Base-by-base conservation (phyloP, 257 asterid species). In the Solanum tarapatanum region DNA sequence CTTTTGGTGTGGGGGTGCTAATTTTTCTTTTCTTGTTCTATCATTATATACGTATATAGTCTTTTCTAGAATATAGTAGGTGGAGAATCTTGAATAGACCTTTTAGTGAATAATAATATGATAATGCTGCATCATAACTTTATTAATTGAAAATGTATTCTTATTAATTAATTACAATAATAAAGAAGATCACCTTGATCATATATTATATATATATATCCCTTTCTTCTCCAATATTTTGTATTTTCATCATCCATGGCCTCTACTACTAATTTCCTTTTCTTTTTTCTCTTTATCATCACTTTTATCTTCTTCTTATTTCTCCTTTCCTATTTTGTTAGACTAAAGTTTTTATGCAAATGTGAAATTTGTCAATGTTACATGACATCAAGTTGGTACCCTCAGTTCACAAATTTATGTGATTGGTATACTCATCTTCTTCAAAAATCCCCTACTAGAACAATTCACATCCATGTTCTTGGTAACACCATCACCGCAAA, bases 341-440 rank as follows among this genome's bases (percentile, higher is more conserved):
- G 73, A 87, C 12, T 19, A 28, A 89, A 87, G 89, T 77, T 90
- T 83, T 92, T 87, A 83, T 80, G 98, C 92, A 89, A 28, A 77
- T 95, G 98, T 76, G 90, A 91, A 11, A 91, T 92, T 83, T 95
- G 98, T 84, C 76, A 74, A 83, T 60, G 93, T 7, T 95, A 94
- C 87, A 73, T 90, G 6, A 82, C 90, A 32, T 88, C 94, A 8
- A 70, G 87, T 23, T 95, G 98, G 98, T 64, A 89, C 0, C 21
- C 14, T 8, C 80, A 89, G 8, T 95, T 89, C 84, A 43, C 90
- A 1, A 94, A 95, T 73, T 93, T 94, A 4, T 94, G 98, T 82
- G 98, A 95, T 72, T 95, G 98, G 98, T 92, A 94, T 90, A 89
- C 98, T 24, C 94, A 89, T 86, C 93, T 95, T 3, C 95, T 95